Evolutionary conservation across 768 basidiomycete genomes (phyloP), one percentile per base, ranked within the genome.

Genomic region (Amanita fuliginea): DNA sequence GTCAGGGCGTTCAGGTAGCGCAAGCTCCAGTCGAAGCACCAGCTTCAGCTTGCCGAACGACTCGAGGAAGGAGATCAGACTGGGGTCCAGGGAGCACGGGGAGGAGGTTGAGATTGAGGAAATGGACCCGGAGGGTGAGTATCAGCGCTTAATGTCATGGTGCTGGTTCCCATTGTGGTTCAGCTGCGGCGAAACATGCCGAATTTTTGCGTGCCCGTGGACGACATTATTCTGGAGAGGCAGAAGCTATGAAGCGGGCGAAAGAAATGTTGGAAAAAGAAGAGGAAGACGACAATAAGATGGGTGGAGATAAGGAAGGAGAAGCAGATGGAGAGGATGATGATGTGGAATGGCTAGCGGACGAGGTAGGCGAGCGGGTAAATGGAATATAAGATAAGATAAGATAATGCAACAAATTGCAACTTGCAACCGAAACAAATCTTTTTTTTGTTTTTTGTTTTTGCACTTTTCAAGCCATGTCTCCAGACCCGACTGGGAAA

Each of bases 241-340:
- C 86, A 1, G 86, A 91, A 61, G 90, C 88, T 14, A 91, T 93
- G 90, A 91, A 91, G 80, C 77, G 74, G 49, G 85, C 86, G 21
- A 72, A 76, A 50, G 64, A 73, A 54, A 63, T 89, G 45, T 73
- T 81, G 64, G 78, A 75, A 0, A 72, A 79, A 4, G 83, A 86
- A 1, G 51, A 51, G 13, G 51, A 51, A 0, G 83, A 83, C 0
- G 74, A 73, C n/a, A 61, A 61, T 47, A 57, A 57, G 2, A 57
- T 55, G 19, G 66, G 63, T 4, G 61, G 58, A 4, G 53, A 49
- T 2, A 46, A 11, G 6, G 63, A 60, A 14, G 62, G 58, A 2
- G 63, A 60, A 14, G 62, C 58, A 2, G 64, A 43, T 16, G 32
- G 59, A 24, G 61, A 60, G 1, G 59, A 59, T 18, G 59, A 59